Conservation (phyloP, 2,329 filamentous ascomycete species). For the Ustilaginoidea virens region DNA sequence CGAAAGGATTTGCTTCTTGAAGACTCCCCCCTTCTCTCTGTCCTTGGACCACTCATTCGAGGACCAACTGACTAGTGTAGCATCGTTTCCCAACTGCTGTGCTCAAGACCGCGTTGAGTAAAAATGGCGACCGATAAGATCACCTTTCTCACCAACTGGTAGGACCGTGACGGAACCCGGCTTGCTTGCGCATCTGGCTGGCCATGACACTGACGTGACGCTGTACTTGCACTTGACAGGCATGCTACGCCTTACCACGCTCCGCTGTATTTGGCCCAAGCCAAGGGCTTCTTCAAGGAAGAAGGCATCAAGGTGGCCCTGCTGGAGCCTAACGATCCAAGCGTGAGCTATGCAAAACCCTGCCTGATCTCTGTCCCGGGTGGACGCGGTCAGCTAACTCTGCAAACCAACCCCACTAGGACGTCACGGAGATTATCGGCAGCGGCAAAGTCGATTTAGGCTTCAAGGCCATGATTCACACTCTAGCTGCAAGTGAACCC, state of each 20-base stretch:
- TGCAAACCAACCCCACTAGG: too few species aligned
- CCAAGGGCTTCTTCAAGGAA: conserved; percentile 59
- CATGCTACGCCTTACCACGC: conserved; percentile 72
- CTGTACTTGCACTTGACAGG: conserved; percentile 26
- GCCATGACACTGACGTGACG: conserved; percentile 5
- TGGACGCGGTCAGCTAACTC: too few species aligned
- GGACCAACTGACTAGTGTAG: conserved; percentile 32
- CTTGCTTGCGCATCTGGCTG: conserved; percentile 8
- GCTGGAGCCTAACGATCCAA: conserved; percentile 66
- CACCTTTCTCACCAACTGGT: conserved; percentile 76
- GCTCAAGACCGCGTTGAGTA: too few species aligned
- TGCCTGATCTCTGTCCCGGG: too few species aligned
- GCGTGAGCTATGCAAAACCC: too few species aligned
- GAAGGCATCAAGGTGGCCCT: conserved; percentile 66
- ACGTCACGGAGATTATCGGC: conserved; percentile 71
- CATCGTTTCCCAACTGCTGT: conserved; percentile 22
- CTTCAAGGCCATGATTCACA: conserved; percentile 78
- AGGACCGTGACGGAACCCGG: conserved; percentile 11
- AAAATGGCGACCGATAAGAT: conserved; percentile 73
- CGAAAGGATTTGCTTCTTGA: conserved; percentile 74
- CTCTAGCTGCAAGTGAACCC: conserved; percentile 46
- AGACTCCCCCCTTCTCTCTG: neutral
- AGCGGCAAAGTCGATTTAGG: conserved; percentile 62
- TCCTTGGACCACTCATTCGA: conserved; percentile 17
- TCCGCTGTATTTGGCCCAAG: conserved; percentile 61